These are phyloP conservation scores for Ocimum tenuiflorum DNA, from an alignment of 257 asterid genomes.

Conservation along the genomic window DNA sequence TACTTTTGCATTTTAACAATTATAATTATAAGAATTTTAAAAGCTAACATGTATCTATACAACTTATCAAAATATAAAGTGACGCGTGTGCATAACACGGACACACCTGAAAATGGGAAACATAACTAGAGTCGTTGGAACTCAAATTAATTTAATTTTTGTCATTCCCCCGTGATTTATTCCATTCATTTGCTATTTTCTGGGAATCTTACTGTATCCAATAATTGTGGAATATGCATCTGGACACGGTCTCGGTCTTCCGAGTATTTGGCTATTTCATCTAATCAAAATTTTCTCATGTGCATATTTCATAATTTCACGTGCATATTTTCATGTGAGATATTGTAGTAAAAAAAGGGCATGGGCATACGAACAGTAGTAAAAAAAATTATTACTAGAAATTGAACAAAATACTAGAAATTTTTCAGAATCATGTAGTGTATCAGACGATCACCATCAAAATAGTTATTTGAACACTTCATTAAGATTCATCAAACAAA, in stretches of 20 bases:
- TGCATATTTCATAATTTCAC: no score
- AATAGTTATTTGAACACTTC: no score
- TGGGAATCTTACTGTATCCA: constrained; percentile 12
- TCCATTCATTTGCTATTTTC: constrained; percentile 13
- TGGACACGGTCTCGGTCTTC: background rate
- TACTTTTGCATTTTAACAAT: background rate
- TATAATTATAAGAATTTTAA: no score
- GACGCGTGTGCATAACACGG: background rate
- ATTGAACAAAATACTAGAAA: no score
- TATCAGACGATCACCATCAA: no score
- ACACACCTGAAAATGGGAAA: constrained; percentile 22
- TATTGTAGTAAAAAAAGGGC: no score
- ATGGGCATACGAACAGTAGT: no score
- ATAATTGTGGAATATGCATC: background rate
- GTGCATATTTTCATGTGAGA: no score
- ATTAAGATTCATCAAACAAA: no score
- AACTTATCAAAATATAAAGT: background rate
- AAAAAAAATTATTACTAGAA: no score
- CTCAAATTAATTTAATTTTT: constrained; percentile 8
- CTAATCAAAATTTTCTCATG: no score
- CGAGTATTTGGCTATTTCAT: background rate
- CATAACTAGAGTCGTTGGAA: background rate
- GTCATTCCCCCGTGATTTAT: constrained; percentile 1
- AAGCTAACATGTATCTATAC: background rate
- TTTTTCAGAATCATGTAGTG: no score